Base-by-base conservation (phyloP, 805 yeast species). In the Phaffomyces thermotolerans region DNA sequence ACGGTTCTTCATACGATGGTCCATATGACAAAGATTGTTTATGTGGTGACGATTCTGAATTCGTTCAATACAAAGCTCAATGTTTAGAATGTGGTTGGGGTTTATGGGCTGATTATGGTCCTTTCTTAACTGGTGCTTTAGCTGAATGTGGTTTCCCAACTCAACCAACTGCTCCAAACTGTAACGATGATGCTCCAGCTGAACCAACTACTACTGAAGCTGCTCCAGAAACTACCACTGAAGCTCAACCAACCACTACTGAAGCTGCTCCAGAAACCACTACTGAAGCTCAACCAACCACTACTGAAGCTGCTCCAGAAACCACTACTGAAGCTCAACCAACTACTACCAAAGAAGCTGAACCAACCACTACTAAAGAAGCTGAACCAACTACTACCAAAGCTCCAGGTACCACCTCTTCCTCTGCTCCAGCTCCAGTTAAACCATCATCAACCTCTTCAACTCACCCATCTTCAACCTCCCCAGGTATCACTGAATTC, bases 21-120 rank as follows among this genome's bases (percentile, higher is more conserved):
- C 46, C 46, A 36, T 44, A 33, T 17, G 41, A 39, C 22, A 30
- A 36, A 23, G 35, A 32, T 14, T 44, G 46, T 44, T 36, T 44
- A 36, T 44, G 46, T 44, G 40, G 17, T 33, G 24, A 17, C 2
- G n/a, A 13, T 31, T 25, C 46, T 22, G 43, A 36, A 22, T 44
- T 44, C 41, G 25, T 33, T 4, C 10, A 29, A 24, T 27, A 27
- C 12, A 32, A 20, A 8, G 43, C 22, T 32, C 35, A 36, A 17
- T 44, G 46, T 40, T 24, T 44, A 34, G 43, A 40, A 31, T 44
- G 46, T 44, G 46, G 43, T 37, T 44, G 46, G 46, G 22, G 43
- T 22, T 37, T 44, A 40, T 44, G 46, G 46, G 38, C 34, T 4
- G 34, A 30, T 15, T 44, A 44, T 32, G 38, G 43, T 40, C 15